Conservation (phyloP, 805 yeast species). For the Starmerella riodocensis region DNA sequence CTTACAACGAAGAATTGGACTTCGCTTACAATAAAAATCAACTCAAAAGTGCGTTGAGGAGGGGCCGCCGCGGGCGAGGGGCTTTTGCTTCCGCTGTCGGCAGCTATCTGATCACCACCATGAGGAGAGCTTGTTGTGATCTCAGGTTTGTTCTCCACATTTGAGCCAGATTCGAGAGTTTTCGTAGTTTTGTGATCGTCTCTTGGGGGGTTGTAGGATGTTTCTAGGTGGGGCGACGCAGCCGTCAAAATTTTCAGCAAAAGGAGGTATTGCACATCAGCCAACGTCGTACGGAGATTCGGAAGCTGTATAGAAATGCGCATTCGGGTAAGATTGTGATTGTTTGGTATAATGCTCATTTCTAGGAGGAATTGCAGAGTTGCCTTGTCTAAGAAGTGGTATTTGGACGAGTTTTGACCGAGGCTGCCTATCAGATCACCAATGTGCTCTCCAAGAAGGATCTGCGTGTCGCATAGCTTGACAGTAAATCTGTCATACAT, state of each 20-base stretch:
- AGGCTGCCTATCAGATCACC: conserved; percentile 35
- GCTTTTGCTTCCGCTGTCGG: background rate
- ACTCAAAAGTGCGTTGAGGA: conserved; percentile 55
- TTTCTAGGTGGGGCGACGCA: conserved; percentile 40
- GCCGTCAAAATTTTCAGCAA: conserved; percentile 64
- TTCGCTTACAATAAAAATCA: conserved; percentile 53
- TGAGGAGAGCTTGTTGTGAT: background rate
- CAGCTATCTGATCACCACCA: background rate
- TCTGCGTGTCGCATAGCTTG: conserved; percentile 70
- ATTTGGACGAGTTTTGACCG: conserved; percentile 33
- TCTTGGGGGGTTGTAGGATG: background rate
- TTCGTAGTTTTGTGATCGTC: background rate
- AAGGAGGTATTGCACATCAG: conserved; percentile 82
- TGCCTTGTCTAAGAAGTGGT: conserved; percentile 61
- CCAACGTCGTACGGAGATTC: conserved; percentile 51
- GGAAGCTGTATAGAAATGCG: conserved; percentile 71
- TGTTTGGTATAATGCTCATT: conserved; percentile 73
- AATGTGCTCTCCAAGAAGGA: conserved; percentile 74
- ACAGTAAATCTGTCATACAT: conserved; percentile 84
- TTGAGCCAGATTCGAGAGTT: no score
- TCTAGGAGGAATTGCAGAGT: conserved; percentile 64
- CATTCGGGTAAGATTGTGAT: conserved; percentile 56
- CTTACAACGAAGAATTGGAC: conserved; percentile 51
- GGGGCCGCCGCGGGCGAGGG: background rate
- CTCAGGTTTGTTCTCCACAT: background rate